These are phyloP conservation scores for Pythium utonaiense DNA, from an alignment of 352 stramenopile species.

Conservation along the genomic window DNA sequence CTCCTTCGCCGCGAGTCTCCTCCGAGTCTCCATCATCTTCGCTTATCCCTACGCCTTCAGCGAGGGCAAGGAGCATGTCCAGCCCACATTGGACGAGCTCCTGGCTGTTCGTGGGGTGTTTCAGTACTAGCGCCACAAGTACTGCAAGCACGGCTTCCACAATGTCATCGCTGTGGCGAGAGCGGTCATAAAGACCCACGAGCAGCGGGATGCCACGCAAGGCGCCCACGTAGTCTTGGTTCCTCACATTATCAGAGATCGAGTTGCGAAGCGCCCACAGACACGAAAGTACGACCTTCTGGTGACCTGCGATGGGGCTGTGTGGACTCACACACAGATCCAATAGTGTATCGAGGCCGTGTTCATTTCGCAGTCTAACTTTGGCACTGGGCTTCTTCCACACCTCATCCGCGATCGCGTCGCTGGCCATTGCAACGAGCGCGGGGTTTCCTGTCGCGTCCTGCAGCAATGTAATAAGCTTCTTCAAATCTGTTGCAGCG, in stretches of 20 bases:
- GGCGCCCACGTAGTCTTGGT: conserved; percentile 57
- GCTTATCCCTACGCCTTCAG: conserved; percentile 24
- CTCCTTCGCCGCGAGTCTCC: conserved; percentile 26
- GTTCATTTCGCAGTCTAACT: conserved; percentile 56
- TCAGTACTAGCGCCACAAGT: conserved; percentile 48
- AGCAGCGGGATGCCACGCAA: conserved; percentile 48
- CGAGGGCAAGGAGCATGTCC: conserved; percentile 55
- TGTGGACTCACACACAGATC: conserved; percentile 36
- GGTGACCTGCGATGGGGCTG: conserved; percentile 11
- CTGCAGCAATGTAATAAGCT: conserved; percentile 59
- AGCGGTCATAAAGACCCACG: conserved; percentile 40
- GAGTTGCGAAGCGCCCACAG: conserved; percentile 67
- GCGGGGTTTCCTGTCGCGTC: conserved; percentile 45
- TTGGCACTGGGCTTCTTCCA: conserved; percentile 61
- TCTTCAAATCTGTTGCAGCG: conserved; percentile 52
- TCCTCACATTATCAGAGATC: conserved; percentile 50
- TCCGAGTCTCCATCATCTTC: conserved; percentile 24
- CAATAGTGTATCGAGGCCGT: conserved; percentile 59
- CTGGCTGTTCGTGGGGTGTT: conserved; percentile 57
- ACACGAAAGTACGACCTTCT: conserved; percentile 47
- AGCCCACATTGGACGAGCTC: conserved; percentile 59
- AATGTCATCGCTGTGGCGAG: conserved; percentile 44
- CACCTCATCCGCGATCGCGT: conserved; percentile 78
- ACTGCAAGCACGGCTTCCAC: conserved; percentile 55
- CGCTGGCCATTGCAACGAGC: conserved; percentile 62